Conservation (phyloP, 306 rosid genomes). For the Crotalaria pallida region DNA sequence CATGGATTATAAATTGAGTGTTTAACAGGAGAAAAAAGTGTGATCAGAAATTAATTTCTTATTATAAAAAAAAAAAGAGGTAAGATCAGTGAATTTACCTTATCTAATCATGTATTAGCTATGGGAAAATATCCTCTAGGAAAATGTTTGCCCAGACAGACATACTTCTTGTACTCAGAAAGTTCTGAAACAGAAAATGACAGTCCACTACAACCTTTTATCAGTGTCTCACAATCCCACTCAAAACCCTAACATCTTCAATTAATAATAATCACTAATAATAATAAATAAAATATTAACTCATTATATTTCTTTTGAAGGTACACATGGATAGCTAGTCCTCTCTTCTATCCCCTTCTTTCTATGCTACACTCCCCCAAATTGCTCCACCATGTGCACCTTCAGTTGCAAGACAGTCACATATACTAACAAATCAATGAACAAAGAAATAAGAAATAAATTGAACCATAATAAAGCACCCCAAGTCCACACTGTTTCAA, state of each 20-base stretch:
- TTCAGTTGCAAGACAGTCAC: not conserved
- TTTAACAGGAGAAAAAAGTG: too few relatives aligned
- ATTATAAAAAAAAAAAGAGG: not conserved
- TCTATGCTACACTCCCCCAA: not conserved
- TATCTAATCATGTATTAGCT: not conserved
- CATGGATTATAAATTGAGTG: too few relatives aligned
- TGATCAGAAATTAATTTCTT: too few relatives aligned
- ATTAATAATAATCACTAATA: constrained; percentile 1
- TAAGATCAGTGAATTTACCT: not conserved
- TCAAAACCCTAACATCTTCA: constrained; percentile 29
- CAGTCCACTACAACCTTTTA: constrained; percentile 62
- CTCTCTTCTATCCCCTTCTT: constrained; percentile 7
- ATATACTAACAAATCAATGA: constrained; percentile 3
- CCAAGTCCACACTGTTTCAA: constrained; percentile 18
- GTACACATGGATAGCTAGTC: too few relatives aligned
- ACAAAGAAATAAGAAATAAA: not conserved
- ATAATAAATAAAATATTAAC: too few relatives aligned
- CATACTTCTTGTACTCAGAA: constrained; percentile 36
- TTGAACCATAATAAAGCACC: not conserved
- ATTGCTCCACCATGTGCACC: not conserved
- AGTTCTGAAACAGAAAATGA: constrained; percentile 62
- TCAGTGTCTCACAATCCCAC: constrained; percentile 30
- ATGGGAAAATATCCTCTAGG: constrained; percentile 34
- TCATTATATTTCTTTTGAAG: not conserved
- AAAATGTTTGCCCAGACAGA: constrained; percentile 42